Conservation (phyloP, 345 rosid species). For the Melaleuca alternifolia region DNA sequence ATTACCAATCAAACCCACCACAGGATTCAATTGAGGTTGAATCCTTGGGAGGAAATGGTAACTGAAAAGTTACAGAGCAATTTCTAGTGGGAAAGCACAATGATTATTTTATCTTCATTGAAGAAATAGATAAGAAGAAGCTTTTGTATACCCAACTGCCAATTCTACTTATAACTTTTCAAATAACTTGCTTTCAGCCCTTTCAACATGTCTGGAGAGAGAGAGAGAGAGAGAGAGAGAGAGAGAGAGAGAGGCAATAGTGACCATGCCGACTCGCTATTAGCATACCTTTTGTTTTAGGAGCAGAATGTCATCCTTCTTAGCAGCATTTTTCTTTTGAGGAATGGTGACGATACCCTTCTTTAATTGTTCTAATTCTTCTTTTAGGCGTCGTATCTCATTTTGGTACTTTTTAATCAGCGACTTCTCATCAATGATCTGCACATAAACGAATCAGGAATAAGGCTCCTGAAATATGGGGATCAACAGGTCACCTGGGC, state of each 20-base stretch:
- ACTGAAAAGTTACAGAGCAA: not conserved
- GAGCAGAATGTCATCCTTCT: slow-evolving; percentile 71
- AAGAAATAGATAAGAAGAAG: not conserved
- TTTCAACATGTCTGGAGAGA: not conserved
- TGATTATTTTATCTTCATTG: not conserved
- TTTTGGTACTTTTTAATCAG: slow-evolving; percentile 95
- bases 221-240: not conserved
- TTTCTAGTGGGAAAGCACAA: not conserved
- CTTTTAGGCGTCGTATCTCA: slow-evolving; percentile 82
- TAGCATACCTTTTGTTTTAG: slow-evolving; percentile 81
- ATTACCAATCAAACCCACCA: not conserved
- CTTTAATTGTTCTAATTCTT: slow-evolving; percentile 90
- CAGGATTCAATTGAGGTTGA: not conserved
- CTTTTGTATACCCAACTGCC: not conserved
- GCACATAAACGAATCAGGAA: slow-evolving; percentile 5
- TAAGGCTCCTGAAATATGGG: not conserved
- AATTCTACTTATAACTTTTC: not conserved
- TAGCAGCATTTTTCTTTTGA: slow-evolving; percentile 37
- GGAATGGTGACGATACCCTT: slow-evolving; percentile 70
- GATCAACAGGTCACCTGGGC: not conserved
- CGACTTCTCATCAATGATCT: slow-evolving; percentile 98
- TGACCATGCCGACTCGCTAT: not conserved
- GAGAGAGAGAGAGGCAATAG: not conserved
- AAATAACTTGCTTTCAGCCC: not conserved
- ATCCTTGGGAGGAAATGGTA: not conserved